Evolutionary conservation across 768 basidiomycete genomes (phyloP).

Genomic region (Xerocomus potaroensis): DNA sequence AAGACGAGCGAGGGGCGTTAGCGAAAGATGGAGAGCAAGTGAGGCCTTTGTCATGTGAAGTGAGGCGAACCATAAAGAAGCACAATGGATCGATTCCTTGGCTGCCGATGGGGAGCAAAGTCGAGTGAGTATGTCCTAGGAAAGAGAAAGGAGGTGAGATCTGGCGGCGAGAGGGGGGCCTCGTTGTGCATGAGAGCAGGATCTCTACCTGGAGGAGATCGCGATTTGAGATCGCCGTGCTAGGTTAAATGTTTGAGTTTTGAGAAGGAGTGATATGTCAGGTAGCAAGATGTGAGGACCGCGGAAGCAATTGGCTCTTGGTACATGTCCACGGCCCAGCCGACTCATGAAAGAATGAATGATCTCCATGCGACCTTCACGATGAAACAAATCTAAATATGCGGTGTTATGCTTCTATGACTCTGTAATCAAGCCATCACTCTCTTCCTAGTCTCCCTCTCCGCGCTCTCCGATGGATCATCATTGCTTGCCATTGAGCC

Average conservation of each 20-base stretch:
- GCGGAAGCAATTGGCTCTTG: constrained; percentile 11
- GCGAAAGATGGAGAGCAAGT: constrained; percentile 25
- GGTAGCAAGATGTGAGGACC: constrained; percentile 5
- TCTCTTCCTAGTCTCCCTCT: constrained; percentile 44
- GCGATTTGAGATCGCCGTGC: constrained; percentile 28
- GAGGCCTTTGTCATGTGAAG: constrained; percentile 27
- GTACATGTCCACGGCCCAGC: constrained; percentile 17
- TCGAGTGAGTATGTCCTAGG: constrained; percentile 12
- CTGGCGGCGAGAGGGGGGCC: constrained; percentile 12
- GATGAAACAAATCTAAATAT: constrained; percentile 17
- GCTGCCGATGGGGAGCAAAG: constrained; percentile 2
- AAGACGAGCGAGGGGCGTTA: constrained; percentile 19
- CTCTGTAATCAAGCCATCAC: constrained; percentile 40
- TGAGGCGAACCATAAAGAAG: constrained; percentile 26
- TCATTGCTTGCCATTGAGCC: constrained; percentile 26
- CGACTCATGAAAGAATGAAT: constrained; percentile 1
- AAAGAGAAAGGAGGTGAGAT: constrained; percentile 5
- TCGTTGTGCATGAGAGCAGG: constrained; percentile 11
- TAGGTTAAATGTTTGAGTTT: constrained; percentile 22
- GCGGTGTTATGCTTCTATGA: constrained; percentile 30
- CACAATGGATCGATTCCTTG: constrained; percentile 9
- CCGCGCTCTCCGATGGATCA: constrained; percentile 38
- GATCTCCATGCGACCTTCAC: constrained; percentile 17
- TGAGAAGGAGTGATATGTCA: constrained; percentile 3
- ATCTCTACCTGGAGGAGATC: constrained; percentile 23